Percentiles rank a stretch among this genome's conserved stretches.
These are phyloP conservation scores for Bretschneidera sinensis DNA, from an alignment of 345 rosid species.

Conservation along the genomic window DNA sequence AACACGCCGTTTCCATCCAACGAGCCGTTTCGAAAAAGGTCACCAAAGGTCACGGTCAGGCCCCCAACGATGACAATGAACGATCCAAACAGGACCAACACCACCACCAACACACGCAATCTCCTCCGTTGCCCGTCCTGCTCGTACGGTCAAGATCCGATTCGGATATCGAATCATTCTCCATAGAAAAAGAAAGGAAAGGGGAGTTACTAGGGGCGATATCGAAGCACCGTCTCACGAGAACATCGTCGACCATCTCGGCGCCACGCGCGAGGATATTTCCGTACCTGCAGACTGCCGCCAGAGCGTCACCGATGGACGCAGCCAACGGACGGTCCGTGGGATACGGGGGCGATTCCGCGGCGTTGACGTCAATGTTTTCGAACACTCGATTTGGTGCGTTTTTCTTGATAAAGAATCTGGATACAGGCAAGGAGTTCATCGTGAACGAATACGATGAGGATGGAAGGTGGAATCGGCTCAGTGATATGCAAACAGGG, in stretches of 20 bases:
- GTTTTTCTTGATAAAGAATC: conserved; percentile 77
- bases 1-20: conserved; percentile 23
- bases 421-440: conserved; percentile 84
- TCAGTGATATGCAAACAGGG: conserved; percentile 93
- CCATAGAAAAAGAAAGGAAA: conserved; percentile 44
- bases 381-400: conserved; percentile 46
- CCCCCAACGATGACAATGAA: not conserved
- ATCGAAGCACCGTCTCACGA: conserved; percentile 62
- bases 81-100: no score
- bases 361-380: conserved; percentile 22
- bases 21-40: conserved; percentile 18
- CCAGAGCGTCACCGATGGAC: conserved; percentile 26
- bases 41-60: not conserved
- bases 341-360: conserved; percentile 15
- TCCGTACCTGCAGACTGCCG: conserved; percentile 36
- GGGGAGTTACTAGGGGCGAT: conserved; percentile 54
- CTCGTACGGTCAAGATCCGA: conserved; percentile 72
- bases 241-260: conserved; percentile 50
- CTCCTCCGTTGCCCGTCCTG: conserved; percentile 28
- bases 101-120: no score
- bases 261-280: conserved; percentile 34
- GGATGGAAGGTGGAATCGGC: conserved; percentile 80
- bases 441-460: conserved; percentile 71
- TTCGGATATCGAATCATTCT: conserved; percentile 53
- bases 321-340: conserved; percentile 10